Conservation (phyloP, 2,329 filamentous ascomycete genomes). For the Claviceps maximensis region DNA sequence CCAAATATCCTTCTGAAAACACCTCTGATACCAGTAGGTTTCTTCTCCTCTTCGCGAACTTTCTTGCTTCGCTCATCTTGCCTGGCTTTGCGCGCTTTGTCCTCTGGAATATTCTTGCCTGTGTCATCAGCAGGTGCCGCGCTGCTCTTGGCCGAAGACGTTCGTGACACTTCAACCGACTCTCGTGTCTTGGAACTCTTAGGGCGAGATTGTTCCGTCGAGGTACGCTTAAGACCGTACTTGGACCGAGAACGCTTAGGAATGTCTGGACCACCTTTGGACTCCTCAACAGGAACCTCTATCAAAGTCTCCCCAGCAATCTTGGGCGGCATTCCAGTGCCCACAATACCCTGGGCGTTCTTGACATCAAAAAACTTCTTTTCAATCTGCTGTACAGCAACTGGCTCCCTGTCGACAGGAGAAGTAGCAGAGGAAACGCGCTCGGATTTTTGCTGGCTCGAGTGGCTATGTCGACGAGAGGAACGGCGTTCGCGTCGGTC, state of each 20-base stretch:
- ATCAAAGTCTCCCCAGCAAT: slow-evolving; percentile 11
- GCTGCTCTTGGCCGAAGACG: slow-evolving; percentile 3
- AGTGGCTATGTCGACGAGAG: slow-evolving; percentile 29
- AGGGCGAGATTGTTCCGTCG: slow-evolving; percentile 14
- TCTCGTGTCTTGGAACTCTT: slow-evolving; percentile 15
- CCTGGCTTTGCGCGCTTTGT: slow-evolving; percentile 21
- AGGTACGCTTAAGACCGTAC: slow-evolving; percentile 14
- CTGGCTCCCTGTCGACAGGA: slow-evolving; percentile 13
- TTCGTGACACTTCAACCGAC: neutral
- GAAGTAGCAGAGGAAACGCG: slow-evolving; percentile 15
- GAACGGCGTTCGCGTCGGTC: slow-evolving; percentile 19
- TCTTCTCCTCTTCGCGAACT: slow-evolving; percentile 16
- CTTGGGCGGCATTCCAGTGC: slow-evolving; percentile 12
- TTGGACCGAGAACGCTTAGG: slow-evolving; percentile 20
- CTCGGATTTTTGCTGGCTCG: slow-evolving; percentile 20
- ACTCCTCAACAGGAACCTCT: slow-evolving; percentile 1
- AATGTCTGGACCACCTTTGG: slow-evolving; percentile 10
- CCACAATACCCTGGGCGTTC: slow-evolving; percentile 22
- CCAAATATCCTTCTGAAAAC: slow-evolving; percentile 25
- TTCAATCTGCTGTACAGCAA: slow-evolving; percentile 10
- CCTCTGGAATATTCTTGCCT: slow-evolving; percentile 13
- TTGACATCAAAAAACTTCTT: slow-evolving; percentile 31
- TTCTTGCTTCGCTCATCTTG: slow-evolving; percentile 22
- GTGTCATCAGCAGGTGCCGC: slow-evolving; percentile 1
- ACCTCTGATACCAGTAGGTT: slow-evolving; percentile 20